phyloP scores from a whole-genome alignment of 305 asterid genomes.

The Fraxinus baroniana region DNA sequence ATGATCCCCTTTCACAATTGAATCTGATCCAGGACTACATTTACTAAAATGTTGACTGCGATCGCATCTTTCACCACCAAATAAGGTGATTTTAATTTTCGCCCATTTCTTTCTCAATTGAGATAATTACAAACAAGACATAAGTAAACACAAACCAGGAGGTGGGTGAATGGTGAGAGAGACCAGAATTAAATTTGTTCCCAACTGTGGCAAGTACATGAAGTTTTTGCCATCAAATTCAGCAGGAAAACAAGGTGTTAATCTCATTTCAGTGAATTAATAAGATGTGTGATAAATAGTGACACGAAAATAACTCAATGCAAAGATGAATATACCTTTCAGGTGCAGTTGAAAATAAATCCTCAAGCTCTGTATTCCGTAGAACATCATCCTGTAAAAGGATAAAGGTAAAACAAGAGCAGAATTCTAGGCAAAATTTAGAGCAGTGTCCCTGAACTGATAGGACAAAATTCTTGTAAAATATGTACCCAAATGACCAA shows the following conservation, averaged over 20 bases:
- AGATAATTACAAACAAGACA: background rate
- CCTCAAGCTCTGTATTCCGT: conserved; percentile 75
- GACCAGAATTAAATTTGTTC: background rate
- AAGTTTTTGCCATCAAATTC: conserved; percentile 8
- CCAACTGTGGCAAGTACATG: background rate
- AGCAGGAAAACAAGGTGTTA: conserved; percentile 18
- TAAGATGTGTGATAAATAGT: background rate
- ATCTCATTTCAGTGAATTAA: background rate
- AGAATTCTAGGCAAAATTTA: conserved; percentile 9
- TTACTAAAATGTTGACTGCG: background rate
- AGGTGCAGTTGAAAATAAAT: conserved; percentile 93
- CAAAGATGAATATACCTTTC: conserved; percentile 57
- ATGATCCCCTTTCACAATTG: background rate
- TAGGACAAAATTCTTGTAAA: background rate
- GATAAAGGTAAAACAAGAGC: conserved; percentile 24
- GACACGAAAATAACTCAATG: conserved; percentile 4
- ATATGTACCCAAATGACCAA: conserved; percentile 3
- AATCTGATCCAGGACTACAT: background rate
- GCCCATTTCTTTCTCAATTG: background rate
- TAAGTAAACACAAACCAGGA: background rate
- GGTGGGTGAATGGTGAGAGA: background rate
- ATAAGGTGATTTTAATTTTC: background rate
- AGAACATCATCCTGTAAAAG: conserved; percentile 86
- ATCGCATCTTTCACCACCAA: background rate
- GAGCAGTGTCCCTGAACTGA: conserved; percentile 14